phyloP scores from a whole-genome alignment of 108 stramenopile genomes.

The Discostella pseudostelligera region DNA sequence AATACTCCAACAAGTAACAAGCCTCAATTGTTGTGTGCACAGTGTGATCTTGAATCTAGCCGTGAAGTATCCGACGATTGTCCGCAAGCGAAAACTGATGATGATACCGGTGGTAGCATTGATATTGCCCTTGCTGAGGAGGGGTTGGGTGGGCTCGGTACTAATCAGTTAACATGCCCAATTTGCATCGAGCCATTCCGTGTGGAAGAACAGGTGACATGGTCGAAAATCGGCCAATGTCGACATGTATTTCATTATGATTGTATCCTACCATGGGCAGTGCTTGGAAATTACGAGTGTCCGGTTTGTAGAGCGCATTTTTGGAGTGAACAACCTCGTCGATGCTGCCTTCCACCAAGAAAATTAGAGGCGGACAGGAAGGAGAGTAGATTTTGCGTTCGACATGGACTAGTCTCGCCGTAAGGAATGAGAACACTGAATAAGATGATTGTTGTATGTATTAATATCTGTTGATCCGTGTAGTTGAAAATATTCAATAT shows the following conservation, averaged over 20 bases:
- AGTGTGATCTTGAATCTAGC: background rate
- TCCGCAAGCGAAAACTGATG: background rate
- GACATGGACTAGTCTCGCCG: slow-evolving; percentile 20
- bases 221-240: slow-evolving; percentile 45
- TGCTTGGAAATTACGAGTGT: slow-evolving; percentile 19
- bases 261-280: slow-evolving; percentile 45
- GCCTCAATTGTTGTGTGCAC: no score
- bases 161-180: slow-evolving; percentile 27
- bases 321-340: slow-evolving; percentile 6
- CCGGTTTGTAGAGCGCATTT: slow-evolving; percentile 26
- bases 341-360: background rate
- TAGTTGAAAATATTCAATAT: no score
- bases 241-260: slow-evolving; percentile 62
- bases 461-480: no score
- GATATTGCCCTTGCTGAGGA: slow-evolving; percentile 7
- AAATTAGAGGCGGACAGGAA: background rate
- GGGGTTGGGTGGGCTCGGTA: background rate
- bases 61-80: background rate
- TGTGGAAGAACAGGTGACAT: slow-evolving; percentile 48
- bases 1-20: no score
- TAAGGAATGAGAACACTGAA: background rate
- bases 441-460: no score
- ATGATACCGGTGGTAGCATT: background rate
- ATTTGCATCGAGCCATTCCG: slow-evolving; percentile 57
- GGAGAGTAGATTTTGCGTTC: slow-evolving; percentile 15